phyloP scores from a whole-genome alignment of 306 rosid species.

The Ziziphus jujuba region DNA sequence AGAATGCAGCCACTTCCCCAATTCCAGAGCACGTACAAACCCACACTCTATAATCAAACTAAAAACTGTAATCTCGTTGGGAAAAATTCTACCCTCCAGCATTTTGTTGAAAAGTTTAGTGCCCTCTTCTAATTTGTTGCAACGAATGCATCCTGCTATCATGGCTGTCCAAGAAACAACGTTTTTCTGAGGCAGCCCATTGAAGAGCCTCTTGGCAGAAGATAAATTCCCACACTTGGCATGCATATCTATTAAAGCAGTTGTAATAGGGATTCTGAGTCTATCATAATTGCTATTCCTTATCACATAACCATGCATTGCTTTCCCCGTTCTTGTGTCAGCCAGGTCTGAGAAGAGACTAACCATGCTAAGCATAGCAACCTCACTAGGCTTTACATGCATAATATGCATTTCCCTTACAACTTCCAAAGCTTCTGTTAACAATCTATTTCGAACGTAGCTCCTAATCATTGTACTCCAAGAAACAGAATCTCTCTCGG shows the following conservation, averaged over 20 bases:
- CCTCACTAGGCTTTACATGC: slow-evolving; percentile 45
- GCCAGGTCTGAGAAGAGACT: slow-evolving; percentile 36
- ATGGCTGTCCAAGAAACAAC: slow-evolving; percentile 59
- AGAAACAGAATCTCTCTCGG: slow-evolving; percentile 52
- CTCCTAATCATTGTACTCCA: slow-evolving; percentile 68
- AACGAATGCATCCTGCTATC: slow-evolving; percentile 43
- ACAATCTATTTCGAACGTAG: slow-evolving; percentile 41
- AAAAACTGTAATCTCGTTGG: slow-evolving; percentile 62
- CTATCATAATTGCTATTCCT: slow-evolving; percentile 38
- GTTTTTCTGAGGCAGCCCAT: slow-evolving; percentile 35
- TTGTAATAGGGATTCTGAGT: slow-evolving; percentile 30
- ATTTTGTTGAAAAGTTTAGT: slow-evolving; percentile 34
- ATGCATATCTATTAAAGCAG: slow-evolving; percentile 61
- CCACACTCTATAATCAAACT: slow-evolving; percentile 57
- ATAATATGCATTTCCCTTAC: slow-evolving; percentile 40
- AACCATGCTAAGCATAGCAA: slow-evolving; percentile 50
- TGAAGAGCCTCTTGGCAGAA: slow-evolving; percentile 41
- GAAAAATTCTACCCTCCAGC: slow-evolving; percentile 40
- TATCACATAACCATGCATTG: slow-evolving; percentile 51
- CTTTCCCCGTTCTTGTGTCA: slow-evolving; percentile 48
- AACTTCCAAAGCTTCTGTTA: slow-evolving; percentile 46
- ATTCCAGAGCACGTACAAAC: slow-evolving; percentile 31
- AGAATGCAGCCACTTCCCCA: slow-evolving; percentile 58
- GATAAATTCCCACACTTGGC: slow-evolving; percentile 40
- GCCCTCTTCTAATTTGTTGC: slow-evolving; percentile 37